phyloP scores from a whole-genome alignment of 2,329 filamentous ascomycete genomes.

The Fusarium lateritium region DNA sequence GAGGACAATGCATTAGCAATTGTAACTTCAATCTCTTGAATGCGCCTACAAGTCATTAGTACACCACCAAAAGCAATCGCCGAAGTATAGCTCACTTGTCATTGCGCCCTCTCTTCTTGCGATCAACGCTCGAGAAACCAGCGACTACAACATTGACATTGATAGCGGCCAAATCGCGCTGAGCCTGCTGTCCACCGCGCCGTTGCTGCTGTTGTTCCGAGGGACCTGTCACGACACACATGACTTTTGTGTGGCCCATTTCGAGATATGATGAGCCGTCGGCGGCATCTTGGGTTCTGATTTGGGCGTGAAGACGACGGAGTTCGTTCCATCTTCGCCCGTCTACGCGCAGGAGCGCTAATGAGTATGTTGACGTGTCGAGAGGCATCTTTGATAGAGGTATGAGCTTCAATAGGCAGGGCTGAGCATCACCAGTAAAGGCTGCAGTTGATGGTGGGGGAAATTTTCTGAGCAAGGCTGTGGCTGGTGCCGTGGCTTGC shows the following conservation, averaged over 20 bases:
- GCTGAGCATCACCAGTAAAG: conserved; percentile 23
- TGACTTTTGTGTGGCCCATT: conserved; percentile 97
- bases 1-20: conserved; percentile 83
- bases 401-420: conserved; percentile 8
- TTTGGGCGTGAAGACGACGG: conserved; percentile 87
- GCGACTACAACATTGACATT: conserved; percentile 87
- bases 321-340: conserved; percentile 97
- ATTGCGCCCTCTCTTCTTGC: conserved; percentile 80
- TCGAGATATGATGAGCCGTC: conserved; percentile 95
- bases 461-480: conserved; percentile 39
- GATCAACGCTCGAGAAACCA: conserved; percentile 89
- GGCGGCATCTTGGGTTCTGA: conserved; percentile 91
- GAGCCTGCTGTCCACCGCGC: conserved; percentile 61
- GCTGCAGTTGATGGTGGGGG: conserved; percentile 45
- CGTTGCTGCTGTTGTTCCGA: conserved; percentile 70
- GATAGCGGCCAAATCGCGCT: conserved; percentile 69
- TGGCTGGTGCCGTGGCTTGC: conserved; percentile 46
- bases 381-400: conserved; percentile 78
- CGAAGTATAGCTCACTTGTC: conserved; percentile 77
- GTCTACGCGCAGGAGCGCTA: conserved; percentile 86
- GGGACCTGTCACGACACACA: conserved; percentile 92
- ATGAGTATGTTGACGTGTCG: conserved; percentile 91
- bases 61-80: neutral
- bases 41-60: conserved; percentile 69
- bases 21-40: conserved; percentile 84